Percentiles rank a stretch among this genome's conserved stretches.
Conservation (phyloP, 768 basidiomycete genomes). For the Boletus bicolor region DNA sequence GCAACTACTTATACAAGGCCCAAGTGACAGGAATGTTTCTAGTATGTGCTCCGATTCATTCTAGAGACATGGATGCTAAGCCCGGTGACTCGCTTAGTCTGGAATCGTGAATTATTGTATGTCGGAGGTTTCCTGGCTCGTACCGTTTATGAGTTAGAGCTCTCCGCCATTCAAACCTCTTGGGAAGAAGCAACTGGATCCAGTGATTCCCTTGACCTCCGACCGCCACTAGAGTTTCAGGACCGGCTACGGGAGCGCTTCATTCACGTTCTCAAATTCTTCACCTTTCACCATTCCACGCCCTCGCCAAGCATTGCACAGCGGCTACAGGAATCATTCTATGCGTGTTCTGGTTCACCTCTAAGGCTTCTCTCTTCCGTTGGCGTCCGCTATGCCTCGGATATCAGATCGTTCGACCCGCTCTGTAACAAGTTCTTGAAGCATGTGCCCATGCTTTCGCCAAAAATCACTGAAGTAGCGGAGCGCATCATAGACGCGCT, state of each 20-base stretch:
- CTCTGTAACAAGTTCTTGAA: constrained; percentile 74
- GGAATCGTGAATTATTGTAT: constrained; percentile 71
- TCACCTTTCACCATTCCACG: constrained; percentile 85
- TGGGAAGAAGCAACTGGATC: constrained; percentile 50
- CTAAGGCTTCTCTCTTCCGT: constrained; percentile 8
- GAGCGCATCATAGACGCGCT: constrained; percentile 40
- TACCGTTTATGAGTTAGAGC: constrained; percentile 10
- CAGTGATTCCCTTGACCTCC: constrained; percentile 25
- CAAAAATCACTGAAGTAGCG: constrained; percentile 50
- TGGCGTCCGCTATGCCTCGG: constrained; percentile 8
- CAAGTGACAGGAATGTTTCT: neutral
- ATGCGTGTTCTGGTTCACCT: constrained; percentile 7
- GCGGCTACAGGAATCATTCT: constrained; percentile 68
- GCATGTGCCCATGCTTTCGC: constrained; percentile 68
- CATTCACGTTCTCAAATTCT: constrained; percentile 82
- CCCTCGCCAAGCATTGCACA: constrained; percentile 76
- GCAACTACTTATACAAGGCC: neutral
- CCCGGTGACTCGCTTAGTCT: constrained; percentile 43
- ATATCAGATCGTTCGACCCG: constrained; percentile 57
- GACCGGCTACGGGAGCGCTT: constrained; percentile 55
- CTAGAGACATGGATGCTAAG: too few relatives aligned
- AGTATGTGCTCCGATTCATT: neutral
- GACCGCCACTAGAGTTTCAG: constrained; percentile 41
- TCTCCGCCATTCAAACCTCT: constrained; percentile 26
- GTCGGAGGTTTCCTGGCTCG: constrained; percentile 12